These are phyloP conservation scores for Leersia perrieri DNA, from an alignment of 176 grass and related monocot species.

Conservation along the genomic window DNA sequence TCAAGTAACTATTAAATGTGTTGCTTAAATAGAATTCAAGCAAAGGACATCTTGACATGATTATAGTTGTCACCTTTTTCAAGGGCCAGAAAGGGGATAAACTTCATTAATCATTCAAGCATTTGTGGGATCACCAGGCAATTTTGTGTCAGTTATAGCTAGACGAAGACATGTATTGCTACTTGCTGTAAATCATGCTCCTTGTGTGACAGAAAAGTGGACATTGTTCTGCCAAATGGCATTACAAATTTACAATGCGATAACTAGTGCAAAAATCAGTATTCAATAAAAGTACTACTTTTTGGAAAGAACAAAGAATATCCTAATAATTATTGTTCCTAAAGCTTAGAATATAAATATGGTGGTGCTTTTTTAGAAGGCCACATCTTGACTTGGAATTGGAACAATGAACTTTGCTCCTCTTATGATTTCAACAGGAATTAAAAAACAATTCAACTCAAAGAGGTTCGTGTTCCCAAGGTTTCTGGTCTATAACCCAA, in stretches of 20 bases:
- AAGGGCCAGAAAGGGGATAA: not conserved
- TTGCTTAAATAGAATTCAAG: not conserved
- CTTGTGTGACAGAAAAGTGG: not conserved
- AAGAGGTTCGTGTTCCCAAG: not conserved
- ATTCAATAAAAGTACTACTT: not conserved
- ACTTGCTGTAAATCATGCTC: not conserved
- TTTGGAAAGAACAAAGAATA: not conserved
- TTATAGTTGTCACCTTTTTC: constrained; percentile 17
- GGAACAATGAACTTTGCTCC: not conserved
- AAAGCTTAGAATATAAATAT: not conserved
- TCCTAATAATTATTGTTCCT: not conserved
- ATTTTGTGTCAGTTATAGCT: not conserved
- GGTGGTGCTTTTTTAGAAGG: not conserved
- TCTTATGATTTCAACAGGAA: not conserved
- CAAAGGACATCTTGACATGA: not conserved
- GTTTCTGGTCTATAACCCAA: not conserved
- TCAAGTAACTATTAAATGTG: not conserved
- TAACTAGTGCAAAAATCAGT: not conserved
- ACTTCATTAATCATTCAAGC: not conserved
- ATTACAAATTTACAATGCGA: not conserved
- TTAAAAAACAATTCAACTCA: not conserved
- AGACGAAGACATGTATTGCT: not conserved
- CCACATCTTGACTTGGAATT: not conserved
- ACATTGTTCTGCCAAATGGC: not conserved
- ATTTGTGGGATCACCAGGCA: not conserved